phyloP scores from a whole-genome alignment of 345 rosid species.

The Ailanthus altissimus region DNA sequence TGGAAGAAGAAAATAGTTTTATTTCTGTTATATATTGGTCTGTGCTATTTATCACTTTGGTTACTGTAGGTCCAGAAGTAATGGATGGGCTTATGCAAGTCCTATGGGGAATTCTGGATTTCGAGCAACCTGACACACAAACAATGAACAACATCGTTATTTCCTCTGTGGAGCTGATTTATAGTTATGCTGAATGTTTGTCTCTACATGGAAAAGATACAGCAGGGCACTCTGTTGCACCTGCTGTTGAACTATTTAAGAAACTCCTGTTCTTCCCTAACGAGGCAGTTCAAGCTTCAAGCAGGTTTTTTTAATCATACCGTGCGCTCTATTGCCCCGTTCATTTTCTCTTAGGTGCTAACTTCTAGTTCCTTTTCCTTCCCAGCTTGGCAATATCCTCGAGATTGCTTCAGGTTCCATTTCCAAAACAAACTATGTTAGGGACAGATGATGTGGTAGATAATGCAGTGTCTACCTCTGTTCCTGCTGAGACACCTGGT shows the following conservation, averaged over 20 bases:
- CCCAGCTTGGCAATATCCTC: constrained; percentile 97
- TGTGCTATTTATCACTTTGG: constrained; percentile 27
- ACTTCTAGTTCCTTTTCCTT: constrained; percentile 27
- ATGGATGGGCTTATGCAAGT: constrained; percentile 94
- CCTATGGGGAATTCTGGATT: constrained; percentile 95
- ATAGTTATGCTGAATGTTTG: constrained; percentile 95
- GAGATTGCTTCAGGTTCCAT: constrained; percentile 97
- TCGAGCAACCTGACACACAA: constrained; percentile 88
- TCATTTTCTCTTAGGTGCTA: constrained; percentile 16
- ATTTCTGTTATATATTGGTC: not conserved
- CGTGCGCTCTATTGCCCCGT: not conserved
- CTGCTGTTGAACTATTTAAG: constrained; percentile 80
- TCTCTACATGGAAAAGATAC: constrained; percentile 75
- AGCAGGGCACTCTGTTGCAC: constrained; percentile 68
- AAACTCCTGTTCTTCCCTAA: constrained; percentile 77
- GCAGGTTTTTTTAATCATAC: constrained; percentile 65
- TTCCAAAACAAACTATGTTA: constrained; percentile 93
- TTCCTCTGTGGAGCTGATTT: constrained; percentile 90
- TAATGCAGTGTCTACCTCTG: constrained; percentile 52
- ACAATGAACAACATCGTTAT: constrained; percentile 89
- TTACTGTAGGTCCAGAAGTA: constrained; percentile 72
- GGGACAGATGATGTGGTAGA: constrained; percentile 79
- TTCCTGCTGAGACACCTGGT: constrained; percentile 58
- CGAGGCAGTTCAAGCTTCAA: constrained; percentile 90
- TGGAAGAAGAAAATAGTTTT: not conserved